phyloP scores from a whole-genome alignment of 805 yeast species.

The Wilhelminamyces savonicus region DNA sequence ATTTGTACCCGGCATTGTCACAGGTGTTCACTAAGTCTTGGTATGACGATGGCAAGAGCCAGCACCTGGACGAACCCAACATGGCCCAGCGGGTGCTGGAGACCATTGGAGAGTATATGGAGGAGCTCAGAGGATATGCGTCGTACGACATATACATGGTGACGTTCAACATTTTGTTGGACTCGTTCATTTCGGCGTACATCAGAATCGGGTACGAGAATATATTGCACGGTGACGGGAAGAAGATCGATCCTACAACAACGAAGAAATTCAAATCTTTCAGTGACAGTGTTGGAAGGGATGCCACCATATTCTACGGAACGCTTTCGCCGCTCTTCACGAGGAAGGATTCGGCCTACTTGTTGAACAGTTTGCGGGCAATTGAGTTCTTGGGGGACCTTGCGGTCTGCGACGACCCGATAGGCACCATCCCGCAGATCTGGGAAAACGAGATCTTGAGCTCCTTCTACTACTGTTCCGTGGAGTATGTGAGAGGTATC shows the following conservation, averaged over 20 bases:
- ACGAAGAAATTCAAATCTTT: slow-evolving; percentile 31
- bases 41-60: slow-evolving; percentile 46
- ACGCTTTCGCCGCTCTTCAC: slow-evolving; percentile 33
- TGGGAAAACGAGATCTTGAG: slow-evolving; percentile 55
- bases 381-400: slow-evolving; percentile 34
- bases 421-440: slow-evolving; percentile 30
- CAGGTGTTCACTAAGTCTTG: slow-evolving; percentile 63
- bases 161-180: slow-evolving; percentile 32
- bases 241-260: slow-evolving; percentile 33
- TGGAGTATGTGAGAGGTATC: slow-evolving; percentile 60
- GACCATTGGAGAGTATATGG: slow-evolving; percentile 69
- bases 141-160: slow-evolving; percentile 36
- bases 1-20: slow-evolving; percentile 55
- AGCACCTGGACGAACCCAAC: slow-evolving; percentile 25
- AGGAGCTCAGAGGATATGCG: slow-evolving; percentile 49
- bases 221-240: slow-evolving; percentile 35
- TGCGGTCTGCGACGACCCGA: slow-evolving; percentile 32
- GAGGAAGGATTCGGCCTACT: slow-evolving; percentile 32
- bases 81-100: slow-evolving; percentile 59
- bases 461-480: slow-evolving; percentile 72
- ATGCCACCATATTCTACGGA: slow-evolving; percentile 29
- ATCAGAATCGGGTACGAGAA: slow-evolving; percentile 35
- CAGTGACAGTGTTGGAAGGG: slow-evolving; percentile 32
- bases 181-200: slow-evolving; percentile 31
- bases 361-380: slow-evolving; percentile 34